phyloP scores from a whole-genome alignment of 257 asterid species.

The Nicotiana otophora region DNA sequence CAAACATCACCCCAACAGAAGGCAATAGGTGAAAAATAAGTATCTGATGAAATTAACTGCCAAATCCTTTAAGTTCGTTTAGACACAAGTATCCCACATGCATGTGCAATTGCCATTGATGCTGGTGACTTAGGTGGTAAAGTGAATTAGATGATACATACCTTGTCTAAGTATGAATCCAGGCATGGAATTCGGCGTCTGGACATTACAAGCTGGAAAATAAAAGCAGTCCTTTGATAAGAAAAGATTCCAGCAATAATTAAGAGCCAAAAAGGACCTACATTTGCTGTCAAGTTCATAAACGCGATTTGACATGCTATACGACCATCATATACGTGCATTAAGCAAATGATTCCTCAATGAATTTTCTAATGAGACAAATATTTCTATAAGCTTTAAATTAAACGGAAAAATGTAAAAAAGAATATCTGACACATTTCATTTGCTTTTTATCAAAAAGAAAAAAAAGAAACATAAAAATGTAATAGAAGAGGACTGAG shows the following conservation, averaged over 20 bases:
- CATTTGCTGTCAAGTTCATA: background rate
- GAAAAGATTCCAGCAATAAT: conserved; percentile 1
- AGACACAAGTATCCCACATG: background rate
- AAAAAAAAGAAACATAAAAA: no score
- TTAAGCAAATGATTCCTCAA: background rate
- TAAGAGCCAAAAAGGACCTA: conserved; percentile 2
- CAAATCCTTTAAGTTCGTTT: background rate
- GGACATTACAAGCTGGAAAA: conserved; percentile 90
- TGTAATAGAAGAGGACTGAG: no score
- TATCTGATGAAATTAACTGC: background rate
- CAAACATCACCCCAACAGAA: background rate
- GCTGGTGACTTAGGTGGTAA: background rate
- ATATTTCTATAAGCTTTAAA: background rate
- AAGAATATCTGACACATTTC: background rate
- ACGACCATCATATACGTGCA: background rate
- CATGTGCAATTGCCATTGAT: background rate
- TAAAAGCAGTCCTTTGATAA: conserved; percentile 13
- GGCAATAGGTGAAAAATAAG: background rate
- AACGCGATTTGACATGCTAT: background rate
- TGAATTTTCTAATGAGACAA: background rate
- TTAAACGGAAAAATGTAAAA: background rate
- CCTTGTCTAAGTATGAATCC: conserved; percentile 98
- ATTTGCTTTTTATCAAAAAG: background rate
- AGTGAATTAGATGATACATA: conserved; percentile 23
- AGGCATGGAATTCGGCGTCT: conserved; percentile 94